Evolutionary conservation across 495 filamentous ascomycete genomes (phyloP).

Genomic region (Chaetomidium leptoderma): DNA sequence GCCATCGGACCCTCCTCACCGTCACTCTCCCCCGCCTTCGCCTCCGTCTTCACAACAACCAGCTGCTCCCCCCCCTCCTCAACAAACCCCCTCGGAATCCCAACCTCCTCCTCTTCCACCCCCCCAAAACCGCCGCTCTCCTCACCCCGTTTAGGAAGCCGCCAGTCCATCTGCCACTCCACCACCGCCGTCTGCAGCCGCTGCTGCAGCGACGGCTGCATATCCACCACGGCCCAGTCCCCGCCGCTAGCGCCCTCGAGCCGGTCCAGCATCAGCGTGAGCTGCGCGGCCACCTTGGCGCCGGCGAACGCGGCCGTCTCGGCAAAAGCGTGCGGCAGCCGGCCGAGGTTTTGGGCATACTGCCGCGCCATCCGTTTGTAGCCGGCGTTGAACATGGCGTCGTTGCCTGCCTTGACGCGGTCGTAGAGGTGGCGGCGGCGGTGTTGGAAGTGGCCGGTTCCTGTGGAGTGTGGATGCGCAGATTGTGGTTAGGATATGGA

Average conservation of each 20-base stretch:
- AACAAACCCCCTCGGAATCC: too few relatives aligned
- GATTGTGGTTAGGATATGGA: not conserved
- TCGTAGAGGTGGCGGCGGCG: not conserved
- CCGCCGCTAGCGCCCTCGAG: not conserved
- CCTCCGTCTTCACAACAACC: too few relatives aligned
- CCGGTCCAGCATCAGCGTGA: not conserved
- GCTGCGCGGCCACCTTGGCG: not conserved
- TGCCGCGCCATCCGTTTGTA: slow-evolving; percentile 7
- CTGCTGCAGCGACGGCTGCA: not conserved
- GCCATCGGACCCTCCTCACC: too few relatives aligned
- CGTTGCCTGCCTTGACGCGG: too few relatives aligned
- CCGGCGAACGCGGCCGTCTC: not conserved
- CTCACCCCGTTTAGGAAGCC: not conserved
- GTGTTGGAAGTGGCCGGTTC: not conserved
- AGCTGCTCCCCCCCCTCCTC: too few relatives aligned
- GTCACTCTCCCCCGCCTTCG: too few relatives aligned
- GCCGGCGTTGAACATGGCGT: not conserved
- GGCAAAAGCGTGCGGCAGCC: not conserved
- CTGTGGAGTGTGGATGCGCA: not conserved
- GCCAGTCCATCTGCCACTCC: not conserved
- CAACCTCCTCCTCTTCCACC: too few relatives aligned
- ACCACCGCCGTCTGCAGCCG: not conserved
- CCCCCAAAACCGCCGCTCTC: too few relatives aligned
- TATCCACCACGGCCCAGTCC: not conserved
- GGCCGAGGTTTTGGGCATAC: slow-evolving; percentile 36